Conservation (phyloP, 2,329 filamentous ascomycete species). For the Teratosphaeria epicoccoides region DNA sequence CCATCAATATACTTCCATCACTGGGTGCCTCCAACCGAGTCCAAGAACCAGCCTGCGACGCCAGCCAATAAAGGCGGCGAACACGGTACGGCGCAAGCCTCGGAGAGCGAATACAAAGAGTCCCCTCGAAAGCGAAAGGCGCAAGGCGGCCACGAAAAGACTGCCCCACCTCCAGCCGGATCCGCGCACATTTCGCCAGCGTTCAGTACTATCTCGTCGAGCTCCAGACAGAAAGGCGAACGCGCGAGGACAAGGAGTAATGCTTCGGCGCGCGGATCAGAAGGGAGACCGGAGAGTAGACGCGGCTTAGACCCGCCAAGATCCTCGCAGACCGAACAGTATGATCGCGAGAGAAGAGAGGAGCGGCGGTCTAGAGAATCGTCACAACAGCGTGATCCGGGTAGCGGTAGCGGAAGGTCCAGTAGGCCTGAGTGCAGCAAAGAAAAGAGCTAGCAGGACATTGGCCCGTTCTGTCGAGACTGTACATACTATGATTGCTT, state of each 20-base stretch:
- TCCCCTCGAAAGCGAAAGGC: constrained; percentile 82
- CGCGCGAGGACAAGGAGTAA: constrained; percentile 59
- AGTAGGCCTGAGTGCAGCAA: not conserved
- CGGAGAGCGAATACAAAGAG: constrained; percentile 53
- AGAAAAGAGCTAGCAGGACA: not conserved
- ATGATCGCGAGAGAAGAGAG: constrained; percentile 3
- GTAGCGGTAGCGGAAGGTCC: not conserved
- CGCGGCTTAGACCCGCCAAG: constrained; percentile 11
- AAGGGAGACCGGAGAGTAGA: constrained; percentile 13
- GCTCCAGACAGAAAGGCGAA: constrained; percentile 42
- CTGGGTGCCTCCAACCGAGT: constrained; percentile 68
- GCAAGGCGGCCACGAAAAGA: constrained; percentile 40
- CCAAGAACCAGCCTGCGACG: constrained; percentile 55
- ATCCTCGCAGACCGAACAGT: not conserved
- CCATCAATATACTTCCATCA: constrained; percentile 83
- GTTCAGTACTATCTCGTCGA: constrained; percentile 46
- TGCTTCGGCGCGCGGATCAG: constrained; percentile 33
- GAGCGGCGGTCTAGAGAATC: not conserved
- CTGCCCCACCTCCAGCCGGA: constrained; percentile 40
- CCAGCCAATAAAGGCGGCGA: constrained; percentile 51
- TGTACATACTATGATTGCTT: not conserved
- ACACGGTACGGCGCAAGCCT: constrained; percentile 39
- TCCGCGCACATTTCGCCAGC: constrained; percentile 39
- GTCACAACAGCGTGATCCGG: constrained; percentile 1
- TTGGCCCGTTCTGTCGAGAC: not conserved